These are phyloP conservation scores for Striga hermonthica DNA, from an alignment of 305 asterid genomes.

Conservation along the genomic window DNA sequence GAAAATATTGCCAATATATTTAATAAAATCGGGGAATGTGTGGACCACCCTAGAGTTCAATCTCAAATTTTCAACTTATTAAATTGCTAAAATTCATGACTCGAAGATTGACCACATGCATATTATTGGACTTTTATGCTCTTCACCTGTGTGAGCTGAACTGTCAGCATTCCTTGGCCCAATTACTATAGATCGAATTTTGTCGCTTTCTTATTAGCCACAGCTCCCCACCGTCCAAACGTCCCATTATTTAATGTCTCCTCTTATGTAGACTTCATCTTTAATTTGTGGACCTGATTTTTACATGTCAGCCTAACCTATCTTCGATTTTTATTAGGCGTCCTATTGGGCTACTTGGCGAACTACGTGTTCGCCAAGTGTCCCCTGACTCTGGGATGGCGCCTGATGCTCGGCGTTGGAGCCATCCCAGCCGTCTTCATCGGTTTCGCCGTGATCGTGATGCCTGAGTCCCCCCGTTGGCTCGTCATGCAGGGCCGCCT, in stretches of 20 bases:
- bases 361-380: constrained; percentile 38
- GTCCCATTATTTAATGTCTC: too few relatives aligned
- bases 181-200: not conserved
- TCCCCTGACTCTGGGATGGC: constrained; percentile 37
- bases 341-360: constrained; percentile 42
- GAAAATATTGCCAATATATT: too few relatives aligned
- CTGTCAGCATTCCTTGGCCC: not conserved
- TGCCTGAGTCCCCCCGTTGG: constrained; percentile 61
- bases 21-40: too few relatives aligned
- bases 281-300: not conserved
- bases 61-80: too few relatives aligned
- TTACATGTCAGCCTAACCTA: not conserved
- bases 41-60: too few relatives aligned
- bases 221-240: too few relatives aligned
- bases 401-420: constrained; percentile 49
- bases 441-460: constrained; percentile 33
- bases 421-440: constrained; percentile 42
- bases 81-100: too few relatives aligned
- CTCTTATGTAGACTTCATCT: not conserved
- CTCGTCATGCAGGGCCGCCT: constrained; percentile 47
- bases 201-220: not conserved
- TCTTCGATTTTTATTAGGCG: constrained; percentile 23
- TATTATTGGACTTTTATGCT: too few relatives aligned
- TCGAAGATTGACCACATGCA: too few relatives aligned
- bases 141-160: too few relatives aligned